A percentile compares a stretch with the other conserved stretches of the same genome.
phyloP scores from a whole-genome alignment of 306 rosid genomes.

The Pyrus bretschneideri region DNA sequence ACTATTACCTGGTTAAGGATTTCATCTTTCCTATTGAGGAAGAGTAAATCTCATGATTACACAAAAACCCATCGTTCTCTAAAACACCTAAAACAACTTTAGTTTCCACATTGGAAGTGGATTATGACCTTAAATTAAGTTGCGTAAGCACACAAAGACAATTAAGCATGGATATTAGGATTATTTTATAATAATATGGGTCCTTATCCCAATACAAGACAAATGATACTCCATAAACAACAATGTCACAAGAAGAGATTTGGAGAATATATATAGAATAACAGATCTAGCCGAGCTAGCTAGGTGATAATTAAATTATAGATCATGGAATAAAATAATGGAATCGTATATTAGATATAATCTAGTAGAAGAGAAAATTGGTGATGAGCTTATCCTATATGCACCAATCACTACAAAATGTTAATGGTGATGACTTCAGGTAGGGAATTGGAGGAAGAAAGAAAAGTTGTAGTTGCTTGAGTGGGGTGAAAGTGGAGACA shows the following conservation, averaged over 20 bases:
- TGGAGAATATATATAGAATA: conserved; percentile 14
- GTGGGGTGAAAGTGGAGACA: conserved; percentile 54
- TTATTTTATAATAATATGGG: conserved; percentile 9
- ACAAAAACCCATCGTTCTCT: background rate
- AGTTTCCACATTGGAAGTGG: conserved; percentile 27
- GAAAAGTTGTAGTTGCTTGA: conserved; percentile 14
- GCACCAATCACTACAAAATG: conserved; percentile 21
- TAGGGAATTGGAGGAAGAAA: conserved; percentile 21
- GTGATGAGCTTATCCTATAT: conserved; percentile 40
- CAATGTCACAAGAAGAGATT: conserved; percentile 10
- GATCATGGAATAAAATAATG: background rate
- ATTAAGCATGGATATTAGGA: conserved; percentile 17
- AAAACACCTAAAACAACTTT: conserved; percentile 12
- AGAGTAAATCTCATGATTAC: background rate
- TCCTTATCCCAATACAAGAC: conserved; percentile 3
- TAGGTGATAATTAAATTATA: background rate
- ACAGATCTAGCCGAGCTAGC: background rate
- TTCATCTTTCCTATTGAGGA: background rate
- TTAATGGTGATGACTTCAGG: conserved; percentile 26
- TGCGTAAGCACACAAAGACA: conserved; percentile 9
- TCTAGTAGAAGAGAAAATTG: background rate
- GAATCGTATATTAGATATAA: background rate
- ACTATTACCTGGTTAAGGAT: background rate
- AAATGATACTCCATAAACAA: conserved; percentile 8
- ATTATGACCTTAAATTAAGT: conserved; percentile 23